Conservation (phyloP, 345 rosid species). For the Passiflora organensis region DNA sequence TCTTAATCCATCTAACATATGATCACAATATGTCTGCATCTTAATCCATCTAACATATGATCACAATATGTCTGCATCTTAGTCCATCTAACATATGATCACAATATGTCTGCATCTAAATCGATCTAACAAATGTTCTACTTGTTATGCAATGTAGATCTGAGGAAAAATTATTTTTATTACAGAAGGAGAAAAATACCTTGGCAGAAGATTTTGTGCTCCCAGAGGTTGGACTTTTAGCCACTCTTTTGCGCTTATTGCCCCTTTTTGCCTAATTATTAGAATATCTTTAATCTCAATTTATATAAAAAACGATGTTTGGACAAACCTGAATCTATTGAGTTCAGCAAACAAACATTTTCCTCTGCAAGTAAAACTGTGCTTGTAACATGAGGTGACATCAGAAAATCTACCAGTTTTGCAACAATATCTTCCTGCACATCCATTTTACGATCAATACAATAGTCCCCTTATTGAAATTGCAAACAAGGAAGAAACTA, state of each 20-base stretch:
- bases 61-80: too few relatives aligned
- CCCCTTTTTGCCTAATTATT: slow-evolving; percentile 48
- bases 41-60: too few relatives aligned
- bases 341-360: slow-evolving; percentile 32
- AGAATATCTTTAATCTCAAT: slow-evolving; percentile 7
- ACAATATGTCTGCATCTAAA: too few relatives aligned
- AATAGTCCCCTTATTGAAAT: background rate
- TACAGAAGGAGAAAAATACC: slow-evolving; percentile 33
- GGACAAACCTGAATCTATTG: too few relatives aligned
- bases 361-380: slow-evolving; percentile 60
- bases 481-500: background rate
- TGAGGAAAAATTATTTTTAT: too few relatives aligned
- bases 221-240: slow-evolving; percentile 46
- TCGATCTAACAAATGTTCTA: too few relatives aligned
- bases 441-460: slow-evolving; percentile 12
- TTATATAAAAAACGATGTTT: background rate
- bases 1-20: too few relatives aligned
- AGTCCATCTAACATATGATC: too few relatives aligned
- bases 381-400: slow-evolving; percentile 72
- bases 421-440: slow-evolving; percentile 77
- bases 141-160: too few relatives aligned
- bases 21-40: too few relatives aligned
- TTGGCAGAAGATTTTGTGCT: slow-evolving; percentile 46
- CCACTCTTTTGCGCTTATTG: slow-evolving; percentile 64
- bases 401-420: slow-evolving; percentile 71